These are phyloP conservation scores for Citrus unshiu DNA, from an alignment of 345 rosid genomes.

Conservation along the genomic window DNA sequence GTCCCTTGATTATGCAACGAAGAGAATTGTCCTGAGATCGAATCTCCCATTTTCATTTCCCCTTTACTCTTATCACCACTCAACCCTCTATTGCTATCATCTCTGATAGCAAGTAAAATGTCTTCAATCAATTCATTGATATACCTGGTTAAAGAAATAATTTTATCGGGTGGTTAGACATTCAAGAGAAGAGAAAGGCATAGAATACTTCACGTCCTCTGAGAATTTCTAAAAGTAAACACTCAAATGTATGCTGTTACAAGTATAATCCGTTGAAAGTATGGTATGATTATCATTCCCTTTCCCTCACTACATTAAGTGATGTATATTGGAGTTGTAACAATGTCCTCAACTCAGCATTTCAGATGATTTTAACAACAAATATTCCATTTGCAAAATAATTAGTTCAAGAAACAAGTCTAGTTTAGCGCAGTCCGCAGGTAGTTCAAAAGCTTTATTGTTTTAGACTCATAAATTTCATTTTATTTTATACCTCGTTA, in stretches of 20 bases:
- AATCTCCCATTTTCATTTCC: constrained; percentile 27
- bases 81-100: constrained; percentile 34
- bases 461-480: not conserved
- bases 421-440: not conserved
- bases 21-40: constrained; percentile 24
- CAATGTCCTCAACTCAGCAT: not conserved
- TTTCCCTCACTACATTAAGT: not conserved
- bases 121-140: constrained; percentile 84
- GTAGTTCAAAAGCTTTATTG: not conserved
- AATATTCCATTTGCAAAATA: not conserved
- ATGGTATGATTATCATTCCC: not conserved
- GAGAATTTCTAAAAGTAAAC: not conserved
- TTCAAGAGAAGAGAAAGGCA: not conserved
- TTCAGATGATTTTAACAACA: not conserved
- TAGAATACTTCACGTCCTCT: not conserved
- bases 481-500: constrained; percentile 54
- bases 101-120: constrained; percentile 54
- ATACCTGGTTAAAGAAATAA: constrained; percentile 42
- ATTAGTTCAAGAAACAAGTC: not conserved
- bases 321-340: not conserved
- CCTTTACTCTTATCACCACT: constrained; percentile 43
- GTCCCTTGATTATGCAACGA: constrained; percentile 38
- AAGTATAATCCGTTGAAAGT: not conserved
- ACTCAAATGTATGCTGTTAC: not conserved
- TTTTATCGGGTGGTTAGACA: not conserved